Base-by-base conservation (phyloP, 495 filamentous ascomycete genomes). In the Terfezia claveryi region DNA sequence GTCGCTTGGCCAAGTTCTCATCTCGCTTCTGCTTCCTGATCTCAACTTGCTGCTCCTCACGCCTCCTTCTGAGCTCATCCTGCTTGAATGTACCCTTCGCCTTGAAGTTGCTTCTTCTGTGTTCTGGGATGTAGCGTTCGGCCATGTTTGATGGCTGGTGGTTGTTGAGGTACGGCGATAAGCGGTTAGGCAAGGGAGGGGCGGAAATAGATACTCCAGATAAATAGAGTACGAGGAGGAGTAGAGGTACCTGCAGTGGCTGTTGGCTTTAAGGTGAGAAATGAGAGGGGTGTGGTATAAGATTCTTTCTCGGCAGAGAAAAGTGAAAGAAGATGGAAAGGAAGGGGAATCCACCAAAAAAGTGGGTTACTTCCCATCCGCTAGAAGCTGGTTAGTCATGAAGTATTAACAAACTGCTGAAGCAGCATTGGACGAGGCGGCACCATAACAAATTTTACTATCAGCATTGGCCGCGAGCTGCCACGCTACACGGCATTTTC, bases 71-170 rank as follows among this genome's bases (percentile, higher is more conserved):
- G 52, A 99, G 81, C 73, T 99, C 92, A 69, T 99, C 92, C 61
- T 87, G 87, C 76, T 93, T 92, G 77, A 99, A 99, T 66, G 86
- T 83, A 68, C 81, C 85, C 75, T 91, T 92, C 57, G 92, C 92
- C 80, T 99, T 99, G 78, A 91, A 99, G 72, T 94, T 88, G 51
- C 82, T 94, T 65, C 92, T 91, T 66, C 92, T 87, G 77, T 99
- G 92, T 73, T 96, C 92, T 67, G 92, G 92, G 67, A 99, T 99
- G 74, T 94, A 99, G 51, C 88, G 85, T 66, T 99, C 92, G 64
- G 89, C 80, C 92, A 99, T 99, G 74, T 61, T 82, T 54, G 46
- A 52, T 65, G n/a, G 62, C 14, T 46, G 41, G 41, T 14, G 41
- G 41, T 5, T 6, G 41, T 5, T 6, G 8, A 20, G 17, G 41